Conservation (phyloP, 1,139 yeast species). For the Candida buenavistaensis region DNA sequence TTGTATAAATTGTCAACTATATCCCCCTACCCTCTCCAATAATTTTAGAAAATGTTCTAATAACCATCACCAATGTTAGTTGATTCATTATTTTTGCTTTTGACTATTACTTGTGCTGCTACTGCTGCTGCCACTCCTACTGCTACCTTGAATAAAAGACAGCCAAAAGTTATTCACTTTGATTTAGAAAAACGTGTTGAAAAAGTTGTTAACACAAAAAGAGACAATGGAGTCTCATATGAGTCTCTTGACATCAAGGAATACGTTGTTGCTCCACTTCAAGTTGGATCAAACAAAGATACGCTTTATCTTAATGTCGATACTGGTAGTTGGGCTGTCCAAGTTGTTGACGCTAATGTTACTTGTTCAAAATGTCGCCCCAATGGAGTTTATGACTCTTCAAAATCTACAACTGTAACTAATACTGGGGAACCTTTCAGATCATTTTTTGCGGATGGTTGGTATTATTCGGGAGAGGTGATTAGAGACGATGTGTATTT, state of each 20-base stretch:
- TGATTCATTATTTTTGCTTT: too few species aligned
- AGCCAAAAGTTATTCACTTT: conserved; percentile 1
- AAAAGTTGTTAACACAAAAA: background rate
- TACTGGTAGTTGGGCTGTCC: conserved; percentile 4
- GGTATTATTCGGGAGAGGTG: background rate
- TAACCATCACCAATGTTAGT: too few species aligned
- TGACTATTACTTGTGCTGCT: too few species aligned
- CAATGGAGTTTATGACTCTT: conserved; percentile 1
- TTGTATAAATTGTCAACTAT: too few species aligned
- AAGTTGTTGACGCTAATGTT: conserved; percentile 1
- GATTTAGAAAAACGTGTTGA: background rate
- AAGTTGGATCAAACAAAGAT: conserved; percentile 6
- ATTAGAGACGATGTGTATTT: conserved; percentile 1
- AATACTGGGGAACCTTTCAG: background rate
- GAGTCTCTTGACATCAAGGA: background rate
- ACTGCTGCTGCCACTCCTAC: background rate
- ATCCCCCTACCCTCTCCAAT: too few species aligned
- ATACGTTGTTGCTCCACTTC: background rate
- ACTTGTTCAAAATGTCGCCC: background rate
- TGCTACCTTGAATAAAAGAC: conserved; percentile 2
- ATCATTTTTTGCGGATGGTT: background rate
- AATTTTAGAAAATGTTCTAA: too few species aligned
- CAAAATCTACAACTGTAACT: background rate
- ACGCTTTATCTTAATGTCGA: conserved; percentile 1
- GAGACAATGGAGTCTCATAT: background rate